Conservation (phyloP, 2,329 filamentous ascomycete species). For the Hypoxylon sp. region DNA sequence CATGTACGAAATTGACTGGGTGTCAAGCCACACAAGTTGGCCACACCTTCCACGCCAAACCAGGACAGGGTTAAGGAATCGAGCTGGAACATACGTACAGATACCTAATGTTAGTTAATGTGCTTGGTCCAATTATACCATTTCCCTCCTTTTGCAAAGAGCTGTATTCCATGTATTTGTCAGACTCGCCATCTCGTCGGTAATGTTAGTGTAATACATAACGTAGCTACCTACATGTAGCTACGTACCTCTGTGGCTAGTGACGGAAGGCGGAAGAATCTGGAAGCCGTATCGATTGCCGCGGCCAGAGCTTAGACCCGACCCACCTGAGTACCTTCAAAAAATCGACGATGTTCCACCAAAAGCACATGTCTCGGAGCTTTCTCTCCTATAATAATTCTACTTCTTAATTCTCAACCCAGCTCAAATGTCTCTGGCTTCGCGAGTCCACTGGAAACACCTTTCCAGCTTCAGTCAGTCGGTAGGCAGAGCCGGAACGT, state of each 20-base stretch:
- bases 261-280: constrained; percentile 36
- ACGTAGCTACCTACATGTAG: neutral
- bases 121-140: no score
- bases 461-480: constrained; percentile 36
- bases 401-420: constrained; percentile 18
- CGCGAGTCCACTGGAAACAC: constrained; percentile 31
- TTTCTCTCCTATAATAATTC: constrained; percentile 31
- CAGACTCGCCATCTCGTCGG: neutral
- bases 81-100: constrained; percentile 4
- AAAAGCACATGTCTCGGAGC: constrained; percentile 36
- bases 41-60: neutral
- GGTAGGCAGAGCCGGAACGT: constrained; percentile 12
- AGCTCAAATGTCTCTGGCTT: constrained; percentile 41
- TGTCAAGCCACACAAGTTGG: constrained; percentile 2
- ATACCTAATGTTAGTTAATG: no score
- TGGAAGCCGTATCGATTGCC: constrained; percentile 16
- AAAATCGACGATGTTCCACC: constrained; percentile 33
- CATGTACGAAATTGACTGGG: neutral
- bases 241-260: constrained; percentile 9
- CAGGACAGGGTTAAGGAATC: neutral
- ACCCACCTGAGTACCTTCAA: constrained; percentile 31
- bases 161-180: neutral
- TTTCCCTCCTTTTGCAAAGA: neutral
- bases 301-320: constrained; percentile 8
- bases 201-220: neutral